Conservation (phyloP, 495 filamentous ascomycete genomes). For the Annulohypoxylon stygium region DNA sequence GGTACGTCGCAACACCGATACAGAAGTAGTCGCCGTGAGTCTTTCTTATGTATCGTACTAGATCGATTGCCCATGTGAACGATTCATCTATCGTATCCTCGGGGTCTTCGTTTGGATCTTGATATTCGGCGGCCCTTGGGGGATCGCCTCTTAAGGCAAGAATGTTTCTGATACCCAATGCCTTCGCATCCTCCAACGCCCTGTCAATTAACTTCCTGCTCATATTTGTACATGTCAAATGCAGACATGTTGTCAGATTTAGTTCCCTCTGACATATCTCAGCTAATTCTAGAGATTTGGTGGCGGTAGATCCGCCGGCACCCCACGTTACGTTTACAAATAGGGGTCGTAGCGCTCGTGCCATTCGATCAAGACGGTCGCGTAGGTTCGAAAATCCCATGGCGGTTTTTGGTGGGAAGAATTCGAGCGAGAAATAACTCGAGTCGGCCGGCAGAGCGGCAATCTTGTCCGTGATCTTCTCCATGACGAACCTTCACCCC, state of each 20-base stretch:
- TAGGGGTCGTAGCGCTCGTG: slow-evolving; percentile 85
- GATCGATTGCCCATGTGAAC: slow-evolving; percentile 89
- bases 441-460: slow-evolving; percentile 84
- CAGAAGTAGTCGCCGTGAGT: slow-evolving; percentile 96
- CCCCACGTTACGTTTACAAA: slow-evolving; percentile 99
- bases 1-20: slow-evolving; percentile 93
- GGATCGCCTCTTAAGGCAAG: slow-evolving; percentile 95
- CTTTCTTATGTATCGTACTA: slow-evolving; percentile 89
- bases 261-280: slow-evolving; percentile 95
- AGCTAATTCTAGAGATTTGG: slow-evolving; percentile 91
- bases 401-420: slow-evolving; percentile 96
- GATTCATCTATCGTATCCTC: slow-evolving; percentile 71
- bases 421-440: slow-evolving; percentile 96
- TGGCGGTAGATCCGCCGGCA: slow-evolving; percentile 90
- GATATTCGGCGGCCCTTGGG: slow-evolving; percentile 88
- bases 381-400: slow-evolving; percentile 96
- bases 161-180: slow-evolving; percentile 93
- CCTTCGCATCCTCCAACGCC: slow-evolving; percentile 91
- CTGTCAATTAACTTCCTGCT: slow-evolving; percentile 85
- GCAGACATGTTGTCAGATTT: slow-evolving; percentile 92
- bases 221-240: slow-evolving; percentile 99
- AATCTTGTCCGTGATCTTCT: slow-evolving; percentile 97
- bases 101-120: slow-evolving; percentile 64
- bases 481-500: slow-evolving; percentile 63
- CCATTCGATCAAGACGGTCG: slow-evolving; percentile 94